These are phyloP conservation scores for Simplicillium aogashimaense DNA, from an alignment of 2,329 filamentous ascomycete genomes.

Conservation along the genomic window DNA sequence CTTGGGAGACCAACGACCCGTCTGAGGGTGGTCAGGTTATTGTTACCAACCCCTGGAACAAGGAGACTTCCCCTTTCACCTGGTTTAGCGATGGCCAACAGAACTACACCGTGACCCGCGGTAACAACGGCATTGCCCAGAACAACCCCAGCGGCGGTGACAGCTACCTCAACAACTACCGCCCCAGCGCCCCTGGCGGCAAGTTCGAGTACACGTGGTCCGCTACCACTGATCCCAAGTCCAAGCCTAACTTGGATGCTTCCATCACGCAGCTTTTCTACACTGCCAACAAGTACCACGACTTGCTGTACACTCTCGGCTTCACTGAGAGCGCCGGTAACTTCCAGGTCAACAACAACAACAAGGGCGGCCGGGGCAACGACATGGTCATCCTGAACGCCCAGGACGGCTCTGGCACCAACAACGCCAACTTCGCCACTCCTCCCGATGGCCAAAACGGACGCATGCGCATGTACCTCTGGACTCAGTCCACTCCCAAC, in stretches of 20 bases:
- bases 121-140: constrained; percentile 50
- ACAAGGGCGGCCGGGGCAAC: constrained; percentile 35
- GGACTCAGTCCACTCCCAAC: constrained; percentile 33
- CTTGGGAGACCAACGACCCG: constrained; percentile 46
- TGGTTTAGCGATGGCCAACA: constrained; percentile 39
- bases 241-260: constrained; percentile 36
- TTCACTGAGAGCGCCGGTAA: constrained; percentile 50
- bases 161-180: constrained; percentile 26
- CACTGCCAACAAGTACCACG: constrained; percentile 49
- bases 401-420: constrained; percentile 42
- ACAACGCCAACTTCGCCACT: constrained; percentile 50
- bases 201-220: constrained; percentile 38
- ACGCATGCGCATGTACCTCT: constrained; percentile 52
- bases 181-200: constrained; percentile 29
- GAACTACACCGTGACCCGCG: constrained; percentile 41
- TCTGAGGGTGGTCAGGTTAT: constrained; percentile 32
- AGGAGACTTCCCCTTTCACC: constrained; percentile 35
- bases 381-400: constrained; percentile 47
- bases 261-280: constrained; percentile 52
- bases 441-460: constrained; percentile 38
- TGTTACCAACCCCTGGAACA: constrained; percentile 38
- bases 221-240: constrained; percentile 19
- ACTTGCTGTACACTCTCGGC: constrained; percentile 45
- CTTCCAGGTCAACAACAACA: constrained; percentile 48
- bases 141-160: constrained; percentile 28